Evolutionary conservation across 106 monocot species (phyloP), one percentile per base, ranked within the genome.

Genomic region (Amphibolis antarctica): DNA sequence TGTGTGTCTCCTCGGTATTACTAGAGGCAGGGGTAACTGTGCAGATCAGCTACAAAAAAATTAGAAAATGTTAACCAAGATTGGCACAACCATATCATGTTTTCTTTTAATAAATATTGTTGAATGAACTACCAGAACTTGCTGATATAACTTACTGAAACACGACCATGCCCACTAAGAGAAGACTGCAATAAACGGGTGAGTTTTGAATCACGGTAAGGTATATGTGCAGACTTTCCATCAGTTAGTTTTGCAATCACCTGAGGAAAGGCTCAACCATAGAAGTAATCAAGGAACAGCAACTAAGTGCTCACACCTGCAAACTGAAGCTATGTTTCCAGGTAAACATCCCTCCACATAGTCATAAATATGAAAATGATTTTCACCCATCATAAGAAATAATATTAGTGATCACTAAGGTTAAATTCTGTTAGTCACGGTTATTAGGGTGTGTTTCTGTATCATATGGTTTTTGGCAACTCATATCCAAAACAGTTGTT

Each of bases 1-100:
- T 98, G 69, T 98, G 96, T 44, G 96, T 98, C 76, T 98, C 96
- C 69, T 98, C 90, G 62, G 74, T 86, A 69, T 84, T 98, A 76
- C 96, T 98, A 54, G 90, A 98, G 53, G 96, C 90, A 53, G 96
- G 96, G 3, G 96, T 91, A 24, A 98, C 78, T 31, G 96, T 98
- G 66, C 96, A 91, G 53, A 98, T 98, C 74, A 98, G 86, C 96
- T 98, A 46, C 51, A 76, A 60, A 59, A 52, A 55, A 57, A 27
- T 28, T 12, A 15, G 28, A 15, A 11, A 57, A 26, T 28, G 5
- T 13, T 11, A 30, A 28, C 14, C 26, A 23, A 29, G 27, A 57
- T 28, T 28, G 24, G 11, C 27, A 26, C 27, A 28, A 26, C 2
- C 3, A 13, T n/a, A 12, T n/a, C 48, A 49, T 57, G 13, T 57